Percentiles rank a stretch among this genome's conserved stretches.
These are phyloP conservation scores for Candida sanyaensis DNA, from an alignment of 1,139 yeast genomes.

Conservation along the genomic window DNA sequence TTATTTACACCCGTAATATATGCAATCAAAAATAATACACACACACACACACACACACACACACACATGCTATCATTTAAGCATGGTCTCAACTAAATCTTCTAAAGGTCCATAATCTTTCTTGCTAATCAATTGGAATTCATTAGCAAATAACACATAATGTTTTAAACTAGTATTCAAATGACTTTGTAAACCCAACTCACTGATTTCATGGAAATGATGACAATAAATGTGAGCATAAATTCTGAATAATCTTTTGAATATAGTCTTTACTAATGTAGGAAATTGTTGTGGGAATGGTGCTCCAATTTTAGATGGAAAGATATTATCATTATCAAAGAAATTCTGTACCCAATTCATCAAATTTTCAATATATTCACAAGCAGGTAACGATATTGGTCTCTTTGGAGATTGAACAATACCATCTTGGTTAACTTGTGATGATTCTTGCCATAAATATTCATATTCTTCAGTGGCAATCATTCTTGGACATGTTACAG, in stretches of 20 bases:
- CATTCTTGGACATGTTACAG: constrained; percentile 91
- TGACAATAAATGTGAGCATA: constrained; percentile 98
- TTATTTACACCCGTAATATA: too few relatives aligned
- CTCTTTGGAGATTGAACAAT: constrained; percentile 50
- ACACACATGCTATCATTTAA: constrained; percentile 25
- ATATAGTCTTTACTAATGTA: constrained; percentile 75
- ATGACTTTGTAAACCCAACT: constrained; percentile 89
- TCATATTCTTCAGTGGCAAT: constrained; percentile 96
- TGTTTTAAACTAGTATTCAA: constrained; percentile 93
- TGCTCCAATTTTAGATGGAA: constrained; percentile 88
- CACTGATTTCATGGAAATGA: constrained; percentile 93
- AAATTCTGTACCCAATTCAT: constrained; percentile 94
- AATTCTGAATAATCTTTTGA: constrained; percentile 90
- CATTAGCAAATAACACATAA: constrained; percentile 83
- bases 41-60: background rate
- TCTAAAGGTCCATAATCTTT: constrained; percentile 92
- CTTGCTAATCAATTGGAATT: constrained; percentile 71
- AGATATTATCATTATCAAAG: constrained; percentile 84
- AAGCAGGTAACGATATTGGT: constrained; percentile 71
- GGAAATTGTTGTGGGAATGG: constrained; percentile 77
- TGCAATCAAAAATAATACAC: background rate
- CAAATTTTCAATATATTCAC: constrained; percentile 87
- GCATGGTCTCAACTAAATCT: constrained; percentile 78
- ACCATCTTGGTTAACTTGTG: constrained; percentile 35
- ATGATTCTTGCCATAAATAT: constrained; percentile 86